Percentiles rank a stretch among this genome's conserved stretches.
phyloP scores from a whole-genome alignment of 2,329 filamentous ascomycete species.

The Ophiostoma tasmaniense region DNA sequence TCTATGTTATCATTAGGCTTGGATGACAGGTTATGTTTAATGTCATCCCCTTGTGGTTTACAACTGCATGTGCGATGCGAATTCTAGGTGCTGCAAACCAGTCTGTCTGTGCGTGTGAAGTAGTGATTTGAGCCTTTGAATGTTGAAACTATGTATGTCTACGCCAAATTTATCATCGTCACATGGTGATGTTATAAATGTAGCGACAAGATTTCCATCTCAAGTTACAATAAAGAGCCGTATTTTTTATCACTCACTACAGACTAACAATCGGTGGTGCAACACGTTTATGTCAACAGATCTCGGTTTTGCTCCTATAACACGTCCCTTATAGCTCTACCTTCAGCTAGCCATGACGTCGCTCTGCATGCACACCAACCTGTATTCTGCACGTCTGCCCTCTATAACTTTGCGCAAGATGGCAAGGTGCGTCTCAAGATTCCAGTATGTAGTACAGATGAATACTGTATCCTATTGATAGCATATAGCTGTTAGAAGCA shows the following conservation, averaged over 20 bases:
- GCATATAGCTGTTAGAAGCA: background rate
- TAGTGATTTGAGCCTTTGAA: too few relatives aligned
- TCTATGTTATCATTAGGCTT: background rate
- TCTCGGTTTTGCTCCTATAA: constrained; percentile 1
- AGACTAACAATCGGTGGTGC: too few relatives aligned
- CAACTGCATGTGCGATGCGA: background rate
- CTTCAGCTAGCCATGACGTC: background rate
- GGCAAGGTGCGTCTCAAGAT: background rate
- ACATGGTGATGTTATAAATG: background rate
- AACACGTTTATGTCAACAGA: background rate
- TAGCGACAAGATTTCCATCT: background rate
- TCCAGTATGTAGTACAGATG: background rate
- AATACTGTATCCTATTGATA: background rate
- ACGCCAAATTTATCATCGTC: background rate
- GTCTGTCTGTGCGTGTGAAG: too few relatives aligned
- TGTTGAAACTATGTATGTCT: too few relatives aligned
- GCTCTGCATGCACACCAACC: background rate
- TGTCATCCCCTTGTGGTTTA: background rate
- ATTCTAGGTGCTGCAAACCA: too few relatives aligned
- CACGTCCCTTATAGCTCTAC: background rate
- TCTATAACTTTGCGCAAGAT: background rate
- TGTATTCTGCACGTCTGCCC: background rate
- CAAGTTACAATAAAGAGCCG: too few relatives aligned
- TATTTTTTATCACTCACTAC: too few relatives aligned
- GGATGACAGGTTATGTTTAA: constrained; percentile 8